Evolutionary conservation across 2,329 filamentous ascomycete species (phyloP), one percentile per base, ranked within the genome.

Genomic region (Aspergillus neotritici): DNA sequence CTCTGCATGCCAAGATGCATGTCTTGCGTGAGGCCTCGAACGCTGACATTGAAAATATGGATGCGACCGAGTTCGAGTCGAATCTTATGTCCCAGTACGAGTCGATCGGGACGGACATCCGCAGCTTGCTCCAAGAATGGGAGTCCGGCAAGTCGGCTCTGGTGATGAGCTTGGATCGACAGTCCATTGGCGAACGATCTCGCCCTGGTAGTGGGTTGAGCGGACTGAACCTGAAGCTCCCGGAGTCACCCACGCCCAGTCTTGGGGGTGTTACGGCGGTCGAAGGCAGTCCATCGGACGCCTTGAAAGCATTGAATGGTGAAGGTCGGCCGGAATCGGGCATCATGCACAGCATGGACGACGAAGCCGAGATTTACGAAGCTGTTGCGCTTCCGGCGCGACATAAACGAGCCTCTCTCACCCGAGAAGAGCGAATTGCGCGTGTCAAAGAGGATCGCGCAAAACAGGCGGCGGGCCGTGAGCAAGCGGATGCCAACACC

Each of bases 1-100:
- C 87, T 9, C 75, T 98, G 37, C 91, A 97, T 66, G 93, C 93
- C 30, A 98, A 97, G 66, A 82, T 98, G 71, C 89, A 94, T 47
- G 75, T 98, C 6, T 71, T 97, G 42, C 82, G 88, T 38, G 93
- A 98, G 64, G 89, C 96, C 64, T 94, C 89, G 0, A 87, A 87
- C 59, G 80, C 80, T 47, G 82, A 82, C 34, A 68, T 95, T 21
- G 86, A 94, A 57, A 82, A 84, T 54, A 82, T 86, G 31, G 80
- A 70, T 48, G 63, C 74, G 4, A 80, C 81, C 4, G 86, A 94
- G 52, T 77, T 95, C 12, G 87, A 86, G 0, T 78, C 83, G 1
- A 83, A 82, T 49, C 75, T 97, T 31, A 83, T 95, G 76, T 71
- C 82, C 15, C 93, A 97, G 59, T 98, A 97, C 65, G 93, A 98